Base-by-base conservation (phyloP, 208 protist species). In the Angomonas deanei region DNA sequence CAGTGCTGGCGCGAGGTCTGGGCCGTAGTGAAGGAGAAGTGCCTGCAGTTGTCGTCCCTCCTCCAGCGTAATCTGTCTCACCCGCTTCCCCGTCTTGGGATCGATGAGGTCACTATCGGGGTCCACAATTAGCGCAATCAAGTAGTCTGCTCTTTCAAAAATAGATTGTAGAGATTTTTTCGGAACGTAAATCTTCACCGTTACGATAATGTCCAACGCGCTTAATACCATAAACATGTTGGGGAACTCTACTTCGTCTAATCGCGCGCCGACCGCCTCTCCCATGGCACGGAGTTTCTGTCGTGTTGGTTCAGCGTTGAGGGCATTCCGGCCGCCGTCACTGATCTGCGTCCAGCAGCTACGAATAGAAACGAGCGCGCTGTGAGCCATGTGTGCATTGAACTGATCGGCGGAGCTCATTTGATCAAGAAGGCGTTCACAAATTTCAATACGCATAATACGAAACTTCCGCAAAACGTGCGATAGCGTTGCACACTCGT, bases 281-380 rank as follows among this genome's bases (percentile, higher is more conserved):
- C 86, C 89, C 75, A 93, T 82, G 5, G 86, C 84, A 0, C 89
- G 86, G 42, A 96, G 74, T 64, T 93, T 93, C 64, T 93, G 89
- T 38, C 80, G 72, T 21, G 75, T 92, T 3, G 88, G 88, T 71
- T 94, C 84, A 5, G 88, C 84, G 64, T 96, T 81, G 55, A 96
- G 69, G 2, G 86, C 89, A 33, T 88, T 80, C 36, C 86, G 84
- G 19, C 86, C 89, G 27, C 82, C 78, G 30, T 92, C 86, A 56
- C 86, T 96, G 46, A 92, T 72, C 30, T 82, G 68, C 31, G 63
- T 67, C 69, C 83, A 93, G 59, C 84, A 96, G 31, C 66, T 79
- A 23, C 82, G 82, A 21, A 92, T 86, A 11, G 77, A 64, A 24
- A 87, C 68, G 54, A 96, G 78, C 3, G 86, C 79, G 28, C 82